Conservation (phyloP, 345 rosid species). For the Sonneratia caseolaris region DNA sequence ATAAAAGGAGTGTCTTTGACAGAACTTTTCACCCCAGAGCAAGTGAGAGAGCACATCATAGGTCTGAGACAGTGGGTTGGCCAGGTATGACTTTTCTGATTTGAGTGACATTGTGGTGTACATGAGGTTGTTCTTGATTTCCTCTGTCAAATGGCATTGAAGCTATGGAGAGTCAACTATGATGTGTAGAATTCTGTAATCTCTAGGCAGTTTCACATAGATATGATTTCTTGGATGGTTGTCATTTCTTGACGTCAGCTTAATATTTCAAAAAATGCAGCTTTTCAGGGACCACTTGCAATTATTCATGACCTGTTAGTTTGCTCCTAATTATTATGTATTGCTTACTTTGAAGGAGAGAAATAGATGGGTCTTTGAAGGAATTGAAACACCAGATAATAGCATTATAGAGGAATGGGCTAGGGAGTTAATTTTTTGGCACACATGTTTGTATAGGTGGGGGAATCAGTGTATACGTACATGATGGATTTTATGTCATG, state of each 20-base stretch:
- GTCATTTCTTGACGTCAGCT: background rate
- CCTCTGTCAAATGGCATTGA: background rate
- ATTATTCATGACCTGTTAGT: background rate
- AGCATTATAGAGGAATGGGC: no score
- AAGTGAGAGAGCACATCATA: constrained; percentile 83
- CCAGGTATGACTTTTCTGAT: constrained; percentile 44
- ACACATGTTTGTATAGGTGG: no score
- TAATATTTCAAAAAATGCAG: background rate
- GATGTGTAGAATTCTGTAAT: background rate
- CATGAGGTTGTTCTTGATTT: background rate
- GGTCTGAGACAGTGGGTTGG: constrained; percentile 99
- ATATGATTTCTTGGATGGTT: background rate
- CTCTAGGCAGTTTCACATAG: background rate
- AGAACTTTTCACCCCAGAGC: constrained; percentile 95
- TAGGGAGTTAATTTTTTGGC: no score
- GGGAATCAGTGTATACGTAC: no score
- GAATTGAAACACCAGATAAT: no score
- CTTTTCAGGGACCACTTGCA: background rate
- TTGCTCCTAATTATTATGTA: background rate
- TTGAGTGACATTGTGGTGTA: background rate
- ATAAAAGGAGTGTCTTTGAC: constrained; percentile 93
- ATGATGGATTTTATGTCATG: no score
- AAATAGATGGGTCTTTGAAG: no score
- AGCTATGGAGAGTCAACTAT: background rate
- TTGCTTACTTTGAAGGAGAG: background rate